Percentiles rank a stretch among this genome's conserved stretches.
These are phyloP conservation scores for Eimeria falciformis DNA, from an alignment of 169 alveolate genomes.

Conservation along the genomic window DNA sequence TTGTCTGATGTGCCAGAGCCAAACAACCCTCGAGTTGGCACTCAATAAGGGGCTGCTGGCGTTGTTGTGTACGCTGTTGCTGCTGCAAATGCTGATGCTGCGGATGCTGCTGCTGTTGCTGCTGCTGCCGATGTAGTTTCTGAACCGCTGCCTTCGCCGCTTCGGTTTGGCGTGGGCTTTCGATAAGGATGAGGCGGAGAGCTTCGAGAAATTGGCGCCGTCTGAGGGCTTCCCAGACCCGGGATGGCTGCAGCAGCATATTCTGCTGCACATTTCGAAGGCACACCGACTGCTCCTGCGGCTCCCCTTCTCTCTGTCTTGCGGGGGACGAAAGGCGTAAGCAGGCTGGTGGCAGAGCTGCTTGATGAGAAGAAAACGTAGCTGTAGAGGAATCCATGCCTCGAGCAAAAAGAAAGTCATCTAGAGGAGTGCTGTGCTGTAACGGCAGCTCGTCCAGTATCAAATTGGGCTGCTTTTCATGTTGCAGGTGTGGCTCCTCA, in stretches of 20 bases:
- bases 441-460: constrained; percentile 32
- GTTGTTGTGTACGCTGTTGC: neutral
- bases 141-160: constrained; percentile 43
- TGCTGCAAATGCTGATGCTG: neutral
- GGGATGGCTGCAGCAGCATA: constrained; percentile 42
- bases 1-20: constrained; percentile 52
- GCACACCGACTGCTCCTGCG: neutral
- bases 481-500: neutral
- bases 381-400: neutral
- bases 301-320: neutral
- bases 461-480: neutral
- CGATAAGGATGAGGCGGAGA: constrained; percentile 23
- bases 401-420: constrained; percentile 34
- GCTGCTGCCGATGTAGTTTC: too few species aligned
- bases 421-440: constrained; percentile 61
- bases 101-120: constrained; percentile 43
- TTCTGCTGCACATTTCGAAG: constrained; percentile 49
- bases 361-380: neutral
- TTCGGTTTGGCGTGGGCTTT: neutral
- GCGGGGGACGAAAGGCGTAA: neutral
- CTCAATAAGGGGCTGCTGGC: neutral
- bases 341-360: neutral
- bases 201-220: constrained; percentile 50
- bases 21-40: constrained; percentile 41
- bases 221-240: constrained; percentile 61